Evolutionary conservation across 1,284 basidiomycete genomes (phyloP), one percentile per base, ranked within the genome.

Genomic region (Cryptococcus neoformans): DNA sequence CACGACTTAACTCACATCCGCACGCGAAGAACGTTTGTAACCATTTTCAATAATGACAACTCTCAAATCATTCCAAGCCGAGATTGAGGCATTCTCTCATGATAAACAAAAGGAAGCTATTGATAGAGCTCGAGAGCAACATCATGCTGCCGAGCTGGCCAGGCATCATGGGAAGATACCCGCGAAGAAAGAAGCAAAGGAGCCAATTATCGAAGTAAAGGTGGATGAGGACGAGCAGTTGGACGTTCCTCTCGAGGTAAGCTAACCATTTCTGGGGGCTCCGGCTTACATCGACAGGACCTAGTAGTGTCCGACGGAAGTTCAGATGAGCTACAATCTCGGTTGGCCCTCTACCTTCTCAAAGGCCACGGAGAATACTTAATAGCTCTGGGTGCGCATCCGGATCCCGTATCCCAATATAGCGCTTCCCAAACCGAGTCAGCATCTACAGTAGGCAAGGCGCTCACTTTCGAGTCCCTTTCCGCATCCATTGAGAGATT

Each of bases 51-150:
- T 4, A 28, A 76, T 76, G 74, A 73, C 75, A 2, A 73, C 75
- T 4, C 59, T 77, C 12, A 68, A 72, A 54, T 75, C 75, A 14
- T 77, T 77, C 62, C 75, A 77, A 65, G 71, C 71, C 6, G 75
- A 77, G 65, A 77, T 77, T 50, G 74, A 73, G 50, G 59, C 58
- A 17, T 73, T 77, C 46, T 66, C 74, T 0, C 69, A 75, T 49
- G 72, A 75, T 55, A 72, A 73, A 58, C 73, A 74, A 44, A 59
- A 63, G 39, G 57, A 63, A 44, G 68, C 72, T 1, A 69, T 72
- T 44, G 62, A 68, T 56, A 66, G 68, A 46, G 74, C 74, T 5
- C 64, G 64, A 36, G 69, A 73, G 49, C 70, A 67, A 0, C 66
- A 74, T 51, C 63, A 68, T 10, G 71, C 69, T 16, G 74, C 69